Evolutionary conservation across 208 protist genomes (phyloP).

Genomic region (Acanthamoeba healyi): DNA sequence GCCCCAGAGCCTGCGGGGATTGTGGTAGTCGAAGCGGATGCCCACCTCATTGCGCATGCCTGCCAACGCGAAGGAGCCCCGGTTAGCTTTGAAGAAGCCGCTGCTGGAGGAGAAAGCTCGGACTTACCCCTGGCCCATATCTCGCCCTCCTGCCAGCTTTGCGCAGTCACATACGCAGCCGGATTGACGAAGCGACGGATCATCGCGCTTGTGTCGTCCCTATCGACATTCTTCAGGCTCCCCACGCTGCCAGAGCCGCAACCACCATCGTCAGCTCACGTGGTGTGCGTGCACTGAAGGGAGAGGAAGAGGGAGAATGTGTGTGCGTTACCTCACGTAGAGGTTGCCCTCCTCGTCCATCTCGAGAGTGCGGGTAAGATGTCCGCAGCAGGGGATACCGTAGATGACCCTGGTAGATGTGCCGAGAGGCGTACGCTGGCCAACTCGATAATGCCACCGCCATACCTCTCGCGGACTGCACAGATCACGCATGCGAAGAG

Average conservation of each 20-base stretch:
- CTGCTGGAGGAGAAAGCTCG: no score
- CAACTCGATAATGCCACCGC: background rate
- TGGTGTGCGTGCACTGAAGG: no score
- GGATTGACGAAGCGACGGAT: background rate
- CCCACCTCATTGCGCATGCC: constrained; percentile 38
- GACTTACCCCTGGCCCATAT: constrained; percentile 1
- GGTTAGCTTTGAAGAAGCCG: no score
- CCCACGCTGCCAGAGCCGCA: background rate
- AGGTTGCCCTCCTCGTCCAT: constrained; percentile 14
- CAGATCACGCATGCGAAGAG: background rate
- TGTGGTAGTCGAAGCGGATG: background rate
- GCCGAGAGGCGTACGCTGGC: background rate
- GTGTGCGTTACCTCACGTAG: constrained; percentile 21
- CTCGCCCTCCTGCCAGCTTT: background rate
- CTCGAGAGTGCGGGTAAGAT: constrained; percentile 16
- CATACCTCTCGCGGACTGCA: background rate
- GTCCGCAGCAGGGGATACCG: background rate
- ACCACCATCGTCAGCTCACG: no score
- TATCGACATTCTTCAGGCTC: background rate
- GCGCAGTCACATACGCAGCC: background rate
- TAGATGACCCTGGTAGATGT: background rate
- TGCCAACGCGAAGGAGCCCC: no score
- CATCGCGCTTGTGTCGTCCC: background rate
- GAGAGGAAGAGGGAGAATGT: no score
- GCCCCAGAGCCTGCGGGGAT: background rate